A percentile compares a stretch with the other conserved stretches of the same genome.
phyloP scores from a whole-genome alignment of 306 rosid species.

The Oemleria cerasiformis region DNA sequence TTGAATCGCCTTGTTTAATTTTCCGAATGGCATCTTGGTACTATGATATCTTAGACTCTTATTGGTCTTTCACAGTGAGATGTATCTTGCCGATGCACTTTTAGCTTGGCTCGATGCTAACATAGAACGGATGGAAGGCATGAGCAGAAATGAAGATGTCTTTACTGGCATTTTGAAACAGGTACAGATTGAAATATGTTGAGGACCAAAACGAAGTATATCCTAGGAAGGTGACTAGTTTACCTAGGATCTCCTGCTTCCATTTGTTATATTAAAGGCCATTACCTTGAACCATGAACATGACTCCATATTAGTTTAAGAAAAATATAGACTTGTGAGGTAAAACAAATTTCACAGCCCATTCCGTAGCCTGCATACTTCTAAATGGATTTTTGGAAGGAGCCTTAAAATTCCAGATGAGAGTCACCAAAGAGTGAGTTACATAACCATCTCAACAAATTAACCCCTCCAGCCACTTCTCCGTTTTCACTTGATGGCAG shows the following conservation, averaged over 20 bases:
- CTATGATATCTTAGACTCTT: constrained; percentile 31
- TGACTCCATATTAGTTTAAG: neutral
- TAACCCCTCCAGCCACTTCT: neutral
- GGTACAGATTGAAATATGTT: constrained; percentile 38
- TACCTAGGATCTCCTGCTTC: neutral
- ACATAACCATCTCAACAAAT: neutral
- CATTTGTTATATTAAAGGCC: neutral
- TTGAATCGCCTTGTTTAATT: constrained; percentile 21
- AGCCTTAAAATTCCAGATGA: neutral
- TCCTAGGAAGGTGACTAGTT: constrained; percentile 1
- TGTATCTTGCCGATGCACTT: constrained; percentile 66
- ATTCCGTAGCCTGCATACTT: neutral
- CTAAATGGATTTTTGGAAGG: neutral
- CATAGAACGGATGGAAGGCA: constrained; percentile 36
- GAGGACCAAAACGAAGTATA: constrained; percentile 17
- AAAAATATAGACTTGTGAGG: neutral
- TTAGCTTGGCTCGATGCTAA: constrained; percentile 59
- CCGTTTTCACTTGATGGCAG: neutral
- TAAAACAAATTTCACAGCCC: neutral
- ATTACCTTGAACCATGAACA: neutral
- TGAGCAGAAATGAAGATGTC: constrained; percentile 30
- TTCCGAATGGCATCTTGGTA: neutral
- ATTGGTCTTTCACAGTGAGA: constrained; percentile 55
- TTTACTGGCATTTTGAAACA: constrained; percentile 45
- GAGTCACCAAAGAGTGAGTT: neutral